These are phyloP conservation scores for Macrotyloma uniflorum DNA, from an alignment of 306 rosid genomes.

Conservation along the genomic window DNA sequence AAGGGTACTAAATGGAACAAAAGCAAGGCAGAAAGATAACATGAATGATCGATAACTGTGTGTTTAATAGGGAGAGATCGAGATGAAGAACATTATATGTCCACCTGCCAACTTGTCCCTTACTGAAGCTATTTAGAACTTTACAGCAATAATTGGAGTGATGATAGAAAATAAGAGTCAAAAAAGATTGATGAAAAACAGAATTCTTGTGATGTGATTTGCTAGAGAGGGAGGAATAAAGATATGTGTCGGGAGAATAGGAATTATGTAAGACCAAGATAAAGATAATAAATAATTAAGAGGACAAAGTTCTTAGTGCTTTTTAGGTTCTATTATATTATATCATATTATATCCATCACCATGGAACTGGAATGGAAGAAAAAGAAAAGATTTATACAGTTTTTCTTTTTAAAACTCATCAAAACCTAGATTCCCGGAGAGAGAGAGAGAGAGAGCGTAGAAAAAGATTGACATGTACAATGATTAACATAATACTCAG, in stretches of 20 bases:
- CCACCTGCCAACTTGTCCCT: constrained; percentile 40
- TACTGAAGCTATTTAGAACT: constrained; percentile 31
- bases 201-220: constrained; percentile 19
- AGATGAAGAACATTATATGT: neutral
- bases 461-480: constrained; percentile 14
- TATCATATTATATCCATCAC: neutral
- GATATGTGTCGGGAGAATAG: constrained; percentile 17
- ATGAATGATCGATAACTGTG: constrained; percentile 36
- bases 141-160: constrained; percentile 45
- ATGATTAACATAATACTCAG: constrained; percentile 22
- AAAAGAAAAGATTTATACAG: neutral
- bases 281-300: constrained; percentile 13
- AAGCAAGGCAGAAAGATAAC: constrained; percentile 36
- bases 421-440: constrained; percentile 47
- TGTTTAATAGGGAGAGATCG: constrained; percentile 2
- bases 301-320: neutral
- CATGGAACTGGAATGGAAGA: neutral
- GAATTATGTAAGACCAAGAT: constrained; percentile 26
- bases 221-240: constrained; percentile 16
- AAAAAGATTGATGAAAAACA: constrained; percentile 14
- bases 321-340: neutral
- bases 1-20: constrained; percentile 36
- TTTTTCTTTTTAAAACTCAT: constrained; percentile 16
- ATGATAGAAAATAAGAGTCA: constrained; percentile 33
- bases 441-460: neutral